These are phyloP conservation scores for Exophiala aquamarina DNA, from an alignment of 2,329 filamentous ascomycete genomes.

Conservation along the genomic window DNA sequence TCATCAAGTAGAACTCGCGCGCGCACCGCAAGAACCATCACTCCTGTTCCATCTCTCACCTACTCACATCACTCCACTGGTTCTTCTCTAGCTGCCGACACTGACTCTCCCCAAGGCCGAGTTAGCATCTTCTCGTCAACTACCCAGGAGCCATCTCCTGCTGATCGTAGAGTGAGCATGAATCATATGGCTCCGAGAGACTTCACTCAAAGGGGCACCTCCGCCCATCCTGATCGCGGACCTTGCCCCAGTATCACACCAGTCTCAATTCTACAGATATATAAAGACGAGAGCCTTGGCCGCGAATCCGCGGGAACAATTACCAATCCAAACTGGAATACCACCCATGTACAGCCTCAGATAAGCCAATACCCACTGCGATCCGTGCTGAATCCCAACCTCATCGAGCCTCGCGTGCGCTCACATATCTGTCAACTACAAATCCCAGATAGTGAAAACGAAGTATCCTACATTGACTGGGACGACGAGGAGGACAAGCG, in stretches of 20 bases:
- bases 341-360: neutral
- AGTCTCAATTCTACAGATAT: neutral
- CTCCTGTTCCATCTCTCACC: slow-evolving; percentile 21
- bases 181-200: neutral
- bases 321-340: neutral
- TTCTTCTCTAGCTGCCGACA: neutral
- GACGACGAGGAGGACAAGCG: slow-evolving; percentile 14
- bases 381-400: neutral
- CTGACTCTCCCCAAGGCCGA: neutral
- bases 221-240: too few species aligned
- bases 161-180: neutral
- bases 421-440: neutral
- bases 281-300: neutral
- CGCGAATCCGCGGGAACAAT: neutral
- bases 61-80: slow-evolving; percentile 11
- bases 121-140: neutral
- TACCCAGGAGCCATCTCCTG: neutral
- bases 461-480: slow-evolving; percentile 26
- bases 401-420: neutral
- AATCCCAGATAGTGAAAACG: neutral
- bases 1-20: neutral
- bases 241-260: neutral
- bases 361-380: neutral
- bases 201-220: neutral
- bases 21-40: slow-evolving; percentile 8